Evolutionary conservation across 768 basidiomycete genomes (phyloP).

Genomic region (Pisolithus orientalis): DNA sequence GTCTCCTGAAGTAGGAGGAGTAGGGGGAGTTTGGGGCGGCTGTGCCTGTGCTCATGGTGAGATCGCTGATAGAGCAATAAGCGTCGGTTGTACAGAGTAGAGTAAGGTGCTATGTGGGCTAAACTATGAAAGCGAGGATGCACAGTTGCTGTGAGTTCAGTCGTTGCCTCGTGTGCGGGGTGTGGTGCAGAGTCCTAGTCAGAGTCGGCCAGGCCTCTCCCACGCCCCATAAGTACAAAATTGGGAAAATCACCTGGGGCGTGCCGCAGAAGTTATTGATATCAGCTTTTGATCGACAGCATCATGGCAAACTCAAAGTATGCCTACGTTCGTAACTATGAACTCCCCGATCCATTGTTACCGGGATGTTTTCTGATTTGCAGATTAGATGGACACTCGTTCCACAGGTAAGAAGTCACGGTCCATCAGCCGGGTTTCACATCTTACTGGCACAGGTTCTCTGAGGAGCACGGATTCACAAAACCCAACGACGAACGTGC

Average conservation of each 20-base stretch:
- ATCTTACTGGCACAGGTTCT: constrained; percentile 50
- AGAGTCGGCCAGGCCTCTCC: neutral
- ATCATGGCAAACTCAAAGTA: constrained; percentile 90
- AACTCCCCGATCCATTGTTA: constrained; percentile 80
- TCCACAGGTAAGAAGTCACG: constrained; percentile 64
- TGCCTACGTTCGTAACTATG: constrained; percentile 85
- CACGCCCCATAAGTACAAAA: neutral
- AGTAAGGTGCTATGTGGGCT: neutral
- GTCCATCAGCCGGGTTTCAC: neutral
- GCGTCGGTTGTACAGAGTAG: neutral
- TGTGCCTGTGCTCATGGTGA: constrained; percentile 17
- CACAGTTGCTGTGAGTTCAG: neutral
- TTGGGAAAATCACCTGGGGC: too few species aligned
- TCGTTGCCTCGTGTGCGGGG: neutral
- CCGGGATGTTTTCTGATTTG: constrained; percentile 81
- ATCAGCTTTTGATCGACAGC: neutral
- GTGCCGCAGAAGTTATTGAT: too few species aligned
- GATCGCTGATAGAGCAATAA: neutral
- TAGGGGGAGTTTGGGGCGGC: constrained; percentile 18
- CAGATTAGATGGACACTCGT: constrained; percentile 88
- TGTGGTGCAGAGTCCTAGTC: constrained; percentile 1
- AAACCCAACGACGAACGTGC: constrained; percentile 94
- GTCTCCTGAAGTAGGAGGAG: constrained; percentile 46
- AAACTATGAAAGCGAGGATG: neutral
- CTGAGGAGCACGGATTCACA: constrained; percentile 70